These are phyloP conservation scores for Boletus rufocinnamomeus DNA, from an alignment of 768 basidiomycete species.

Conservation along the genomic window DNA sequence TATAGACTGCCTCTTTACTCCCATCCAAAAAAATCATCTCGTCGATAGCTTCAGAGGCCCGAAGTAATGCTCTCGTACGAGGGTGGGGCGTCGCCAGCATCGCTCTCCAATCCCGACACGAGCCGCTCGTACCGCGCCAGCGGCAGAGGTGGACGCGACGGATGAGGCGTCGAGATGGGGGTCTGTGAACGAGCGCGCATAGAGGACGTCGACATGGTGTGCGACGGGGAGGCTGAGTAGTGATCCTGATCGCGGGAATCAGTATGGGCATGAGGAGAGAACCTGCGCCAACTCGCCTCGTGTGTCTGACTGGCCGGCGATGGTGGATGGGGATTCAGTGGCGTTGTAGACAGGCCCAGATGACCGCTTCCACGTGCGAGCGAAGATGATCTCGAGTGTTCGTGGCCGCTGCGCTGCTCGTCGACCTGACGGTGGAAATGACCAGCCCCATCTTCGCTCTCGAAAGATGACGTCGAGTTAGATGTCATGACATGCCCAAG, in stretches of 20 bases:
- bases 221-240: not conserved
- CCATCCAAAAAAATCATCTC: not conserved
- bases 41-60: not conserved
- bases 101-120: conserved; percentile 82
- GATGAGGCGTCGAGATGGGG: conserved; percentile 4
- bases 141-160: conserved; percentile 24
- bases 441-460: conserved; percentile 3
- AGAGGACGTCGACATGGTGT: conserved; percentile 1
- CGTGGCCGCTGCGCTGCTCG: not conserved
- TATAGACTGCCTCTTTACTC: not conserved
- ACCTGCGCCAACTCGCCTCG: not conserved
- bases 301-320: not conserved
- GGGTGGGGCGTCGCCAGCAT: conserved; percentile 84
- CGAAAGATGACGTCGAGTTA: conserved; percentile 37
- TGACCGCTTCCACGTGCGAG: not conserved
- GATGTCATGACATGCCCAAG: conserved; percentile 27
- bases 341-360: not conserved
- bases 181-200: not conserved
- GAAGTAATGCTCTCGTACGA: conserved; percentile 33
- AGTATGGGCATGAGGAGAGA: not conserved
- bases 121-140: conserved; percentile 72
- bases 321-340: not conserved
- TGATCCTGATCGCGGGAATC: not conserved
- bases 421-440: not conserved
- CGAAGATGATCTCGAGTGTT: conserved; percentile 6